Percentiles rank a stretch among this genome's conserved stretches.
Evolutionary conservation across 2,329 filamentous ascomycete species (phyloP).

Genomic region (Karstenula rhodostoma): DNA sequence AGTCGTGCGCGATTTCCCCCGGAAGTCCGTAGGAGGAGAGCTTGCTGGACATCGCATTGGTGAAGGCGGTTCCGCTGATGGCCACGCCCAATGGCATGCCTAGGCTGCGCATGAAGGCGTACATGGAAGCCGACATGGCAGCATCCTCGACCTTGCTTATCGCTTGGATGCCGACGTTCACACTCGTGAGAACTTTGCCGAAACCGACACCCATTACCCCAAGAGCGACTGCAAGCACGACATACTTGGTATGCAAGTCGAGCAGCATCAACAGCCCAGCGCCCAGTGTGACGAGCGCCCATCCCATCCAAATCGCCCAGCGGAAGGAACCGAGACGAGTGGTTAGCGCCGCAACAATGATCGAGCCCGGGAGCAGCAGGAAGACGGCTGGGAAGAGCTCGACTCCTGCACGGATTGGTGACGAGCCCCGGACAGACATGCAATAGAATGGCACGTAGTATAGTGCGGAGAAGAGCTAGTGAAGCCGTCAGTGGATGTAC

Average conservation of each 20-base stretch:
- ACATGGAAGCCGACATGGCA: constrained; percentile 49
- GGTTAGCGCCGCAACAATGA: constrained; percentile 35
- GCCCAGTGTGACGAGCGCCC: constrained; percentile 48
- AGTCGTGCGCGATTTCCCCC: constrained; percentile 36
- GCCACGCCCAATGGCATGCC: constrained; percentile 58
- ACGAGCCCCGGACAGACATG: constrained; percentile 45
- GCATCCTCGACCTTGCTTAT: constrained; percentile 43
- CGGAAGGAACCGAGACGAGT: constrained; percentile 41
- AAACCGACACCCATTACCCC: constrained; percentile 53
- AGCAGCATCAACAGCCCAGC: constrained; percentile 52
- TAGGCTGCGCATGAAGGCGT: constrained; percentile 50
- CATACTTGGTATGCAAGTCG: constrained; percentile 40
- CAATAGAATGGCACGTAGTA: constrained; percentile 56
- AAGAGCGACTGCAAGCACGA: constrained; percentile 49
- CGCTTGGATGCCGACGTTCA: constrained; percentile 53
- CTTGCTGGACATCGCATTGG: constrained; percentile 49
- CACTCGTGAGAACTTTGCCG: constrained; percentile 51
- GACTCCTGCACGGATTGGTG: constrained; percentile 48
- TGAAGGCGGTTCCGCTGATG: constrained; percentile 47
- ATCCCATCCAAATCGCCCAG: constrained; percentile 56
- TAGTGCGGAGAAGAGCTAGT: constrained; percentile 52
- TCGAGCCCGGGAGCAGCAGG: constrained; percentile 41
- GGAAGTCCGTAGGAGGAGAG: constrained; percentile 32
- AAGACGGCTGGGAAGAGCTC: constrained; percentile 48
- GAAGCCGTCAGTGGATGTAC: neutral